Evolutionary conservation across 2,329 filamentous ascomycete genomes (phyloP).

Genomic region (Phaeosphaeria sp.): DNA sequence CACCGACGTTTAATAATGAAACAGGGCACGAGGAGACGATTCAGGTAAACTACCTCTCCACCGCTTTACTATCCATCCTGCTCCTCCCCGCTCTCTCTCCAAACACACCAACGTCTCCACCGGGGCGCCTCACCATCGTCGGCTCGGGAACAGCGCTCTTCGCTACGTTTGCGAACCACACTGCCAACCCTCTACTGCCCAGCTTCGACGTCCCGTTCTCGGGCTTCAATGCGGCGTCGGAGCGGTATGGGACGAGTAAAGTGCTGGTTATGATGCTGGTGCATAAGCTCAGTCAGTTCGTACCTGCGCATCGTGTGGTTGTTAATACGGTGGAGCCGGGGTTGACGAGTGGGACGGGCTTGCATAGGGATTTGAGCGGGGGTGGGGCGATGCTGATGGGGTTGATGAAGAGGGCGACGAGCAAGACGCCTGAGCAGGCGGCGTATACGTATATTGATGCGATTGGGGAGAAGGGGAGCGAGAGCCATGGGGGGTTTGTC

Average conservation of each 20-base stretch:
- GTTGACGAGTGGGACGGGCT: slow-evolving; percentile 50
- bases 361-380: slow-evolving; percentile 15
- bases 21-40: slow-evolving; percentile 49
- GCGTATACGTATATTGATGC: slow-evolving; percentile 55
- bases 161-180: slow-evolving; percentile 12
- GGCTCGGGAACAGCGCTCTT: not conserved
- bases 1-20: slow-evolving; percentile 23
- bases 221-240: not conserved
- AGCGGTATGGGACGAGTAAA: slow-evolving; percentile 28
- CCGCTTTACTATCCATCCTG: slow-evolving; percentile 58
- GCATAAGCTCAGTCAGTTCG: slow-evolving; percentile 16
- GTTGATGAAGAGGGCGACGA: slow-evolving; percentile 24
- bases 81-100: slow-evolving; percentile 47
- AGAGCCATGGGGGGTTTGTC: slow-evolving; percentile 54
- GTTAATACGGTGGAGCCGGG: slow-evolving; percentile 60
- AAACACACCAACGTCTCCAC: slow-evolving; percentile 3
- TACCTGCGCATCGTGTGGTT: slow-evolving; percentile 31
- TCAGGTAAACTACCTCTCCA: slow-evolving; percentile 65
- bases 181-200: slow-evolving; percentile 16
- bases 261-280: slow-evolving; percentile 25
- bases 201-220: slow-evolving; percentile 20
- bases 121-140: slow-evolving; percentile 19
- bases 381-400: slow-evolving; percentile 37
- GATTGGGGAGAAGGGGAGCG: slow-evolving; percentile 49
- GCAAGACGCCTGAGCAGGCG: slow-evolving; percentile 23